Evolutionary conservation across 1,139 yeast genomes (phyloP), one percentile per base, ranked within the genome.

Genomic region (Yamadazyma diospyri): DNA sequence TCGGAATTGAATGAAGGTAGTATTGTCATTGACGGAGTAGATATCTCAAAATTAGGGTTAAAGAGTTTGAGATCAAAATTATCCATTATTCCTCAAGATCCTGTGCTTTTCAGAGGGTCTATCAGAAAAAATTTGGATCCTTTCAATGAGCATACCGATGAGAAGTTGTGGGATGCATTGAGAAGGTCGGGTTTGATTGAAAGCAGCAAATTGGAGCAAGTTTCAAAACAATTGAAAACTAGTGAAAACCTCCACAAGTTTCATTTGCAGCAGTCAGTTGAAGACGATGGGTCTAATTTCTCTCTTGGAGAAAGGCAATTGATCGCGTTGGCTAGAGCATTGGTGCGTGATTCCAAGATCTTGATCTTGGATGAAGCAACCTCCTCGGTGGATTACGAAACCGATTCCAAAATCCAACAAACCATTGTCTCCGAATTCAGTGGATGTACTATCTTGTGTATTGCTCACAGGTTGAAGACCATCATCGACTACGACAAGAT

Each of bases 51-150:
- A 20, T 73, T 92, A 46, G 97, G 96, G 5, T 71, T 92, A 43
- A 72, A 70, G 35, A 81, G 79, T 41, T 69, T 92, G 45, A 80
- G 98, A 42, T 64, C 81, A 69, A 53, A 85, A 65, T 85, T 47
- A 78, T 61, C 95, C 1, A 88, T 88, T 46, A 88, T 88, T 55
- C 97, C 97, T 10, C 97, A 88, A 60, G 97, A 88, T 54, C 96
- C 97, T 14, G 87, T 94, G 0, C 62, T 88, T 48, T 88, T 88
- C 58, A 70, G 83, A 9, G 96, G 96, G 34, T 81, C 94, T 0
- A 70, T 88, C 36, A 72, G 88, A 47, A 71, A 81, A 25, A 88
- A 88, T 50, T 64, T 88, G 51, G 97, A 88, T 59, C 89, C 94
- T 33, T 63, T 62, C 36, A 51, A 50, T 21, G 53, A 59, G 39